phyloP scores from a whole-genome alignment of 2,329 filamentous ascomycete species.

The Beauveria varroae region DNA sequence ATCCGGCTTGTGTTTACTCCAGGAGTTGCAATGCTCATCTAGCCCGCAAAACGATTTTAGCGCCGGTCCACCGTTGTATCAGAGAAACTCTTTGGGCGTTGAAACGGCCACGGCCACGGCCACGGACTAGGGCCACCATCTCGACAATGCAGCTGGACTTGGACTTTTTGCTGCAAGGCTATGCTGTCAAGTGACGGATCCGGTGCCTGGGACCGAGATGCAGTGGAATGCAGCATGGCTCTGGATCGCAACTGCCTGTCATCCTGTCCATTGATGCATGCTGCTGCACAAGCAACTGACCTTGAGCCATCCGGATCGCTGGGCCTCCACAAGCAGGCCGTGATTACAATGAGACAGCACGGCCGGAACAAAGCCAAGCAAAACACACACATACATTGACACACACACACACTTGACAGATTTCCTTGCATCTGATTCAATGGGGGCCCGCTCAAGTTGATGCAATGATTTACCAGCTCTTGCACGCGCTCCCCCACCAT shows the following conservation, averaged over 20 bases:
- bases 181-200: background rate
- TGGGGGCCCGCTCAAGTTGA: background rate
- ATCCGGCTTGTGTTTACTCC: too few species aligned
- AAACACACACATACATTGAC: background rate
- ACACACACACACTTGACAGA: background rate
- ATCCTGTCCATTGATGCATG: too few species aligned
- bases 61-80: background rate
- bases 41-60: background rate
- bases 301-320: background rate
- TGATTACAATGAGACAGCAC: conserved; percentile 4
- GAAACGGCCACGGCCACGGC: background rate
- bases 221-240: conserved; percentile 4
- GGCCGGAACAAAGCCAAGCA: background rate
- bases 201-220: background rate
- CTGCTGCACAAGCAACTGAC: background rate
- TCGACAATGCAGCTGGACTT: background rate
- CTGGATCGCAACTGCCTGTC: background rate
- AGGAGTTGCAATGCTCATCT: background rate
- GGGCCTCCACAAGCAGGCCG: background rate
- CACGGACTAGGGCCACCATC: background rate
- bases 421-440: conserved; percentile 8
- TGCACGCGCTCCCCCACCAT: background rate
- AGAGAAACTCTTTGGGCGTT: background rate
- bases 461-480: background rate
- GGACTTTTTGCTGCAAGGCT: background rate